Base-by-base conservation (phyloP, 2,329 filamentous ascomycete genomes). In the Aspergillus bombycis region DNA sequence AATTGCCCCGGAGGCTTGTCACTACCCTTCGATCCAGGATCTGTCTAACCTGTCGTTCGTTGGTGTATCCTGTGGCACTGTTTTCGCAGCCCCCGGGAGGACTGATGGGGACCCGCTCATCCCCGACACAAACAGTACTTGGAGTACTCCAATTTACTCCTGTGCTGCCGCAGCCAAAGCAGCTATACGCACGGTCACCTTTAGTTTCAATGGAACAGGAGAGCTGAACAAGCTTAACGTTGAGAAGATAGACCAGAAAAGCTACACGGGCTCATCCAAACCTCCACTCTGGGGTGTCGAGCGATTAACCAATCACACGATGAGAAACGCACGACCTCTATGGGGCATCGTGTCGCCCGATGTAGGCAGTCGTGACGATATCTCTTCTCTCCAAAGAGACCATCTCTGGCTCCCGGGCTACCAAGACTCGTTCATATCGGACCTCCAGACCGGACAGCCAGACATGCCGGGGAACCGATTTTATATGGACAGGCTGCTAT, bases 241-340 rank as follows among this genome's bases (percentile, higher is more conserved):
- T 6, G 19, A 45, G 7, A 46, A 11, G 1, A 43, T 58, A 7
- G 28, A 36, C 4, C 36, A 57, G 16, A 57, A 57, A n/a, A 11
- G 21, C 12, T 57, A 57, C 21, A 12, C 19, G 16, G 23, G 8
- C 4, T 10, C 21, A 5, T 14, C 16, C 1, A 19, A 45, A n/a
- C n/a, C 8, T 12, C 56, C 41, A 12, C 36, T 45, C 16, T 58
- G 56, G 56, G 56, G 36, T 30, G 56, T 58, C 23, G 38, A 58
- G 21, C 41, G 41, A 45, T n/a, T 21, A n/a, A 9, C 4, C 3
- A 45, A 45, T 19, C 23, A 32, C 34, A 41, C 54, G 4, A 2
- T 58, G 2, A 14, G 28, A 1, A 26, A 45, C 16, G 41, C 46
- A 26, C 10, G 45, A 23, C 36, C 56, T 21, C 41, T 58, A 9